Percentiles rank a stretch among this genome's conserved stretches.
phyloP scores from a whole-genome alignment of 352 stramenopile species.

The Phytopythium boreale region DNA sequence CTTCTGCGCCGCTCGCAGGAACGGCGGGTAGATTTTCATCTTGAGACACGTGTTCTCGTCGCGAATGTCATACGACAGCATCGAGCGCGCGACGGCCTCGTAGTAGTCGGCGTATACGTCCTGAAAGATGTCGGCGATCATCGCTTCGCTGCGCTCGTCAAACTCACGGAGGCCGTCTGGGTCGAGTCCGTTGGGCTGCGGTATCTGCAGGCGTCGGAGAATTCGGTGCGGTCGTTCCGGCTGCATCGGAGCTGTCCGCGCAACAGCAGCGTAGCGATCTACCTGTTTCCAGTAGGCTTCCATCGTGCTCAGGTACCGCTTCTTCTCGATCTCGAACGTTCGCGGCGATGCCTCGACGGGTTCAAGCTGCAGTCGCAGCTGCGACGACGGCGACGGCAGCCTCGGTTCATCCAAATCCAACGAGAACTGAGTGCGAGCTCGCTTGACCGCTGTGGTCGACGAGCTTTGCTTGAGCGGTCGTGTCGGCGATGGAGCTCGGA shows the following conservation, averaged over 20 bases:
- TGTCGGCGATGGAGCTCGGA: conserved; percentile 48
- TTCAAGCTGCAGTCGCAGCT: conserved; percentile 27
- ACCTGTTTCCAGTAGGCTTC: conserved; percentile 84
- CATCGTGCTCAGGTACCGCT: conserved; percentile 73
- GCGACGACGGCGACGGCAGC: conserved; percentile 9
- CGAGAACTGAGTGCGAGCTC: conserved; percentile 29
- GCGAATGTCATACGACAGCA: conserved; percentile 88
- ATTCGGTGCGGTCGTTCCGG: conserved; percentile 59
- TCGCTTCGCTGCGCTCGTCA: conserved; percentile 58
- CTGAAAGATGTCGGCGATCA: conserved; percentile 75
- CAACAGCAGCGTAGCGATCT: conserved; percentile 48
- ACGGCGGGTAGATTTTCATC: conserved; percentile 83
- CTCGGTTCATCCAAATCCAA: conserved; percentile 33
- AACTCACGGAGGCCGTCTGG: conserved; percentile 37
- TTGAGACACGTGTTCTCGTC: conserved; percentile 61
- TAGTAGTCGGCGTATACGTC: conserved; percentile 80
- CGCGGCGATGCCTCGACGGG: conserved; percentile 51
- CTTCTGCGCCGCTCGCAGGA: conserved; percentile 75
- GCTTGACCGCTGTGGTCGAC: conserved; percentile 4
- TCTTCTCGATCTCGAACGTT: conserved; percentile 80
- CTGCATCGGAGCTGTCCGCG: conserved; percentile 60
- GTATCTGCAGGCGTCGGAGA: conserved; percentile 67
- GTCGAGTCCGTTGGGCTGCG: conserved; percentile 45
- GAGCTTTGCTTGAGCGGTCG: conserved; percentile 28
- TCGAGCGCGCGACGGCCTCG: conserved; percentile 66